phyloP scores from a whole-genome alignment of 139 green algal species.

The Tetradesmus lagerheimii region DNA sequence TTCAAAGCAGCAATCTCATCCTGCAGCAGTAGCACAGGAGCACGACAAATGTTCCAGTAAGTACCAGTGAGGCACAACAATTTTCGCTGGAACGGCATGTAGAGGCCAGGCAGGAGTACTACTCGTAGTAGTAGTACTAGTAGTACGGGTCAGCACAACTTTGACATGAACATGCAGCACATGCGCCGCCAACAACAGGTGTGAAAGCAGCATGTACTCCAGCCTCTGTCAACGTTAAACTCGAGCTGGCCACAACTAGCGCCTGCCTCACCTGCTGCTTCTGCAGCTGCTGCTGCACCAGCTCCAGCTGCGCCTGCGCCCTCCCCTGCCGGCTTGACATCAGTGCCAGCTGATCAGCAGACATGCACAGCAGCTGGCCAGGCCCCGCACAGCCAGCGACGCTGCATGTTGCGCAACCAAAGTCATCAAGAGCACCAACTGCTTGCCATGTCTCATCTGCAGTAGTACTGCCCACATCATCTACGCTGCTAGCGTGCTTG shows the following conservation, averaged over 20 bases:
- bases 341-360: neutral
- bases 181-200: too few species aligned
- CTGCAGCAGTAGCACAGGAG: neutral
- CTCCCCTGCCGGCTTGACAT: neutral
- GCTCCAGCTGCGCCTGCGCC: conserved; percentile 1
- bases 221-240: too few species aligned
- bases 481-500: neutral
- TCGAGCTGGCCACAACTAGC: neutral
- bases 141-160: too few species aligned
- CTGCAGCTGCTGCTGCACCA: neutral
- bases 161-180: too few species aligned
- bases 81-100: too few species aligned
- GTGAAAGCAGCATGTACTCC: too few species aligned
- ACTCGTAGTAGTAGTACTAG: too few species aligned
- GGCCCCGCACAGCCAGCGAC: neutral
- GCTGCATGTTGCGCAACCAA: neutral
- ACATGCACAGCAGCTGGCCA: neutral
- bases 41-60: neutral
- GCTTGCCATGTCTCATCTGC: neutral
- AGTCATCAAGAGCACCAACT: neutral
- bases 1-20: neutral
- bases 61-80: too few species aligned
- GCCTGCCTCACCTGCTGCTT: neutral
- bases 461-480: neutral
- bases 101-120: too few species aligned